Conservation (phyloP, 1,284 basidiomycete genomes). For the Cutaneotrichosporon spelunceum region DNA sequence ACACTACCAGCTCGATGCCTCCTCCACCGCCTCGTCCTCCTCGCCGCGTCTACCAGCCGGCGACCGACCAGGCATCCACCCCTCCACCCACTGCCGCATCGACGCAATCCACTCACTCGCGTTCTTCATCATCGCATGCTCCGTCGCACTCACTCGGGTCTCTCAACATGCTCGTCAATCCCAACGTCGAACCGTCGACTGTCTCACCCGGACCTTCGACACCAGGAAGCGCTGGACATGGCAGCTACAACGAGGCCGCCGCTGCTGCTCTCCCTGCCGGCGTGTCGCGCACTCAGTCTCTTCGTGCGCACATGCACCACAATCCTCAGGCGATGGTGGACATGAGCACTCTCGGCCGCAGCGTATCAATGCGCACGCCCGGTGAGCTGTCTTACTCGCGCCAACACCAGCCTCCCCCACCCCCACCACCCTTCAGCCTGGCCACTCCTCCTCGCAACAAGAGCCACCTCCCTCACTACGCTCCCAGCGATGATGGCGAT, state of each 20-base stretch:
- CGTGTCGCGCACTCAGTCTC: slow-evolving; percentile 45
- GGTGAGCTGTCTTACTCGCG: slow-evolving; percentile 34
- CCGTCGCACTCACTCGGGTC: slow-evolving; percentile 43
- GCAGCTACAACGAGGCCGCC: neutral
- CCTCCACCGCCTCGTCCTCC: slow-evolving; percentile 43
- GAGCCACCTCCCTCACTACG: slow-evolving; percentile 38
- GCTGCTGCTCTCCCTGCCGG: slow-evolving; percentile 19
- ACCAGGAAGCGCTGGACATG: slow-evolving; percentile 14
- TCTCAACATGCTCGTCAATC: slow-evolving; percentile 32
- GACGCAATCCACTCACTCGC: slow-evolving; percentile 25
- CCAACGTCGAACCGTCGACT: slow-evolving; percentile 5
- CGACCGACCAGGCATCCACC: slow-evolving; percentile 17
- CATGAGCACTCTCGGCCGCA: slow-evolving; percentile 33
- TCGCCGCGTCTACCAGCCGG: slow-evolving; percentile 32
- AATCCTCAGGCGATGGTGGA: slow-evolving; percentile 30
- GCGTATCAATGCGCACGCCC: slow-evolving; percentile 38
- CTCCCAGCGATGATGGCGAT: slow-evolving; percentile 21
- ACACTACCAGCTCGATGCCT: slow-evolving; percentile 13
- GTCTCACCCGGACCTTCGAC: slow-evolving; percentile 19
- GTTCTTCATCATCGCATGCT: slow-evolving; percentile 32
- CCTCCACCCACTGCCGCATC: slow-evolving; percentile 22
- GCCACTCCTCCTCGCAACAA: slow-evolving; percentile 43
- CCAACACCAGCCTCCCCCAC: slow-evolving; percentile 14
- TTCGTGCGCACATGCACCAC: slow-evolving; percentile 37
- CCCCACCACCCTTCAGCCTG: slow-evolving; percentile 36